Evolutionary conservation across 169 alveolate species (phyloP).

Genomic region (Theileria parva): DNA sequence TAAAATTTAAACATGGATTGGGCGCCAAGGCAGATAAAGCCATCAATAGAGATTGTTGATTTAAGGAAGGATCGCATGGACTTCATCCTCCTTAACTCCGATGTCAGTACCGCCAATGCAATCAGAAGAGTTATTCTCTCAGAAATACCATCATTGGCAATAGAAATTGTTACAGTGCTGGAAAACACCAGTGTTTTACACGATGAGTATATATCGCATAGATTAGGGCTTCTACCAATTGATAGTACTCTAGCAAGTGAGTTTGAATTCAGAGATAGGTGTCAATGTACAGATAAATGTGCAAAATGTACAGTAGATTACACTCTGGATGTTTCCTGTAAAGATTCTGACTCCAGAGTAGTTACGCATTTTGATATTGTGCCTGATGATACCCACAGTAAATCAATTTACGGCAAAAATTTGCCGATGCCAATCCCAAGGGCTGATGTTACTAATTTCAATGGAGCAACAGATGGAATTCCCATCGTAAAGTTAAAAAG

Average conservation of each 20-base stretch:
- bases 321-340: constrained; percentile 84
- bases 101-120: constrained; percentile 92
- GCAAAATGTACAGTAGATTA: constrained; percentile 89
- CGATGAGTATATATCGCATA: constrained; percentile 94
- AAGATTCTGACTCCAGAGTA: constrained; percentile 84
- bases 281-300: constrained; percentile 90
- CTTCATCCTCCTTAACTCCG: constrained; percentile 87
- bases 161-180: constrained; percentile 90
- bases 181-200: constrained; percentile 93
- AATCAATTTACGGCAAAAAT: constrained; percentile 16
- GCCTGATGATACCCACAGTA: constrained; percentile 55
- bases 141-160: constrained; percentile 95
- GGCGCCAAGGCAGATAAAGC: constrained; percentile 70
- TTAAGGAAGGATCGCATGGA: constrained; percentile 72
- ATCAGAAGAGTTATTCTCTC: constrained; percentile 92
- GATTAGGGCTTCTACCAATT: constrained; percentile 94
- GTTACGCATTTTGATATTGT: constrained; percentile 84
- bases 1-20: constrained; percentile 65
- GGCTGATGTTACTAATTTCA: constrained; percentile 19
- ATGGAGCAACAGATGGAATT: constrained; percentile 79
- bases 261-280: constrained; percentile 88
- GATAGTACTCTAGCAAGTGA: constrained; percentile 85
- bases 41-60: constrained; percentile 77
- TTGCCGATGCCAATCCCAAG: constrained; percentile 69
- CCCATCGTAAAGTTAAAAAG: constrained; percentile 90